Evolutionary conservation across 306 rosid species (phyloP).

Genomic region (Datisca glomerata): DNA sequence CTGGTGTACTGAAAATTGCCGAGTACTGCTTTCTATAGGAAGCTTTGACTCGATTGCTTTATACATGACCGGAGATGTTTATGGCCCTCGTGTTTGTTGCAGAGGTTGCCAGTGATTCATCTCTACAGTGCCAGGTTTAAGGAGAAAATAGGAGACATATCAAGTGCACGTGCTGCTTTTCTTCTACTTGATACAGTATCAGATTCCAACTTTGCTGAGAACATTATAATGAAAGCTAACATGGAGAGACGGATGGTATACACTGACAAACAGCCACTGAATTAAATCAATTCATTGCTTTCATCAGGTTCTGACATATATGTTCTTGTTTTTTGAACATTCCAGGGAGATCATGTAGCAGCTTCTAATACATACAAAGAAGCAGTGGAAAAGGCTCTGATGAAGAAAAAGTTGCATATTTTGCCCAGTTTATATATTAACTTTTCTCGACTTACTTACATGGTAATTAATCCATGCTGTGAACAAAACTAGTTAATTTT

Average conservation of each 20-base stretch:
- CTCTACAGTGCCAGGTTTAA: constrained; percentile 78
- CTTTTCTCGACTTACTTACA: constrained; percentile 55
- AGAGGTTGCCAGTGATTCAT: constrained; percentile 68
- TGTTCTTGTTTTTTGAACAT: constrained; percentile 1
- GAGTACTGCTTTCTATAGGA: no score
- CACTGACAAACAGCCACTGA: neutral
- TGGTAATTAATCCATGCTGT: constrained; percentile 37
- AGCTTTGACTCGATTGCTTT: constrained; percentile 36
- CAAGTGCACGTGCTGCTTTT: constrained; percentile 60
- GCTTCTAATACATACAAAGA: constrained; percentile 61
- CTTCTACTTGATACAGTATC: constrained; percentile 35
- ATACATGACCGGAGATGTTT: constrained; percentile 39
- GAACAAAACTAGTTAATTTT: no score
- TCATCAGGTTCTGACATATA: neutral
- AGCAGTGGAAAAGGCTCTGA: constrained; percentile 51
- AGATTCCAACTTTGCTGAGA: constrained; percentile 51
- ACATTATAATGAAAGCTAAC: constrained; percentile 60
- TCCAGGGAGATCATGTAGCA: constrained; percentile 64
- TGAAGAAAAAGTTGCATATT: constrained; percentile 30
- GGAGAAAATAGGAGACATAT: constrained; percentile 70
- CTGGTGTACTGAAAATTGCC: no score
- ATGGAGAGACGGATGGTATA: constrained; percentile 88
- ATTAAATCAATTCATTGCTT: constrained; percentile 11
- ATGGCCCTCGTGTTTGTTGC: constrained; percentile 43
- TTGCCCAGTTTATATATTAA: constrained; percentile 59